Evolutionary conservation across 208 protist species (phyloP).

Genomic region (Entamoeba invadens): DNA sequence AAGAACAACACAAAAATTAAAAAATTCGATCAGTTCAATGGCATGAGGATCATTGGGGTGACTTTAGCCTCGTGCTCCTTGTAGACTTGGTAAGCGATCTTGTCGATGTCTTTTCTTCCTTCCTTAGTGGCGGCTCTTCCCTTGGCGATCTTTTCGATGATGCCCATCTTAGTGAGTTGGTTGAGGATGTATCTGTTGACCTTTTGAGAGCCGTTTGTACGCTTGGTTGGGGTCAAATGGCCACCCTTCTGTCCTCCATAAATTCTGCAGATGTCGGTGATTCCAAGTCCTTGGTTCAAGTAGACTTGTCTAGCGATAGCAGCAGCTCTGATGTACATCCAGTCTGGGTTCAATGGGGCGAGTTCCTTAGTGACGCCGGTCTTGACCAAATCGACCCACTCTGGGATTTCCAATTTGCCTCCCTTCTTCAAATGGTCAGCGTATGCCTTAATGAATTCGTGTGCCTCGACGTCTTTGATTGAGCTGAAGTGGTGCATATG

Average conservation of each 20-base stretch:
- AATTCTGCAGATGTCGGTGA: not conserved
- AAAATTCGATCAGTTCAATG: not conserved
- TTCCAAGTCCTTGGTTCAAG: conserved; percentile 1
- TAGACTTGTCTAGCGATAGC: conserved; percentile 14
- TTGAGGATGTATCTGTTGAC: conserved; percentile 5
- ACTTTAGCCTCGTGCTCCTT: not conserved
- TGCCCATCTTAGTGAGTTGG: not conserved
- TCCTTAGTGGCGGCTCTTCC: not conserved
- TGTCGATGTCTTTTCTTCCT: conserved; percentile 4
- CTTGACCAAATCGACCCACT: conserved; percentile 8
- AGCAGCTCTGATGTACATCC: conserved; percentile 18
- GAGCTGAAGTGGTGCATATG: not conserved
- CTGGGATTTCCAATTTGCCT: not conserved
- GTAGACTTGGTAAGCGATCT: conserved; percentile 9
- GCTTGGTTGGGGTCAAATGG: not conserved
- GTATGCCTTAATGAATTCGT: conserved; percentile 14
- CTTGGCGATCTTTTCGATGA: not conserved
- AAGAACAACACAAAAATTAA: too few species aligned
- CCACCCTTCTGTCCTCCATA: not conserved
- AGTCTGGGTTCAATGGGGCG: conserved; percentile 14
- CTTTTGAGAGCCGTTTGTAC: not conserved
- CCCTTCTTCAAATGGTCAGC: conserved; percentile 4
- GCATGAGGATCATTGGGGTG: not conserved
- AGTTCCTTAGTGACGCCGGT: conserved; percentile 13
- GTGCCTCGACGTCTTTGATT: conserved; percentile 5